A percentile compares a stretch with the other conserved stretches of the same genome.
These are phyloP conservation scores for Anethum foeniculum DNA, from an alignment of 140 eudicot species.

Conservation along the genomic window DNA sequence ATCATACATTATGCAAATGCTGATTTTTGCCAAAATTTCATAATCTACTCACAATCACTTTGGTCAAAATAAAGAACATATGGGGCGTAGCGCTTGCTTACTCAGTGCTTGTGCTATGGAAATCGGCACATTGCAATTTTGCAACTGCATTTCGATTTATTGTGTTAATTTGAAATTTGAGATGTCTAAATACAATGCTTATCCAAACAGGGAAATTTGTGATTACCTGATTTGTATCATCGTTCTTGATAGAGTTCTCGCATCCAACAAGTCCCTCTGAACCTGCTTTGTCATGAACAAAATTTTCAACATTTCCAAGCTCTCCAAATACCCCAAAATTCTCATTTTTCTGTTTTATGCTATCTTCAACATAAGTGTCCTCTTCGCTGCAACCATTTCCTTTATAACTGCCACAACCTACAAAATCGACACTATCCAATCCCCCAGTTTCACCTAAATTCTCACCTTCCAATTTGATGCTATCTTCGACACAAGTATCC, in stretches of 20 bases:
- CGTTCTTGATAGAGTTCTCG: slow-evolving; percentile 9
- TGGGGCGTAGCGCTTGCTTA: no score
- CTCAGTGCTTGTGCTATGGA: no score
- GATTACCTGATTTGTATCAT: slow-evolving; percentile 23
- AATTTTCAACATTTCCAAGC: neutral
- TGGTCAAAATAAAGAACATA: neutral
- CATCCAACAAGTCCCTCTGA: slow-evolving; percentile 4
- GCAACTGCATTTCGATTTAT: neutral
- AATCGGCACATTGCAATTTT: neutral
- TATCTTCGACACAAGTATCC: slow-evolving; percentile 19
- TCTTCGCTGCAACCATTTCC: slow-evolving; percentile 14
- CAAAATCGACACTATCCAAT: slow-evolving; percentile 25
- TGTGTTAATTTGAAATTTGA: neutral
- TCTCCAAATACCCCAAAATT: slow-evolving; percentile 10
- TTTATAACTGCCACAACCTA: slow-evolving; percentile 16
- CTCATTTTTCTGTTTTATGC: slow-evolving; percentile 10
- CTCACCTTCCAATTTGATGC: slow-evolving; percentile 11
- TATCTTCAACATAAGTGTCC: slow-evolving; percentile 19
- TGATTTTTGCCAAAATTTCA: neutral
- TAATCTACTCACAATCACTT: neutral
- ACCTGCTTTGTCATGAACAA: neutral
- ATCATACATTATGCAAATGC: neutral
- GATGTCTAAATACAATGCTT: neutral
- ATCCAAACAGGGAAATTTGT: neutral
- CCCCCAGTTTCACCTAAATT: neutral